Conservation (phyloP, 345 rosid species). For the Laguncularia racemosa region DNA sequence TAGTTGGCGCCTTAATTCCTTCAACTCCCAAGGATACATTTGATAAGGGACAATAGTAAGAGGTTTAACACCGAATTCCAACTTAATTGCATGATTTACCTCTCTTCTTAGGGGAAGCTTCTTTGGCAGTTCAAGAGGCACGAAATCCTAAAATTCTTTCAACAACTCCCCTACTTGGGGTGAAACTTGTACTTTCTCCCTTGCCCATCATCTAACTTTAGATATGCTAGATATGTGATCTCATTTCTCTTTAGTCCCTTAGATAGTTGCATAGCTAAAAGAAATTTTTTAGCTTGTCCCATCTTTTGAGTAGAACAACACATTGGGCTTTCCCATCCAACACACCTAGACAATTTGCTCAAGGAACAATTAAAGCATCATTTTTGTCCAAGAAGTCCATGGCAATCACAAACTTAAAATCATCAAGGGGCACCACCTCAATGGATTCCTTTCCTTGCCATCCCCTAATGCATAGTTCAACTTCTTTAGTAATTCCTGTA, state of each 20-base stretch:
- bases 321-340: too few species aligned
- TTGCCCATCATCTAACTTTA: background rate
- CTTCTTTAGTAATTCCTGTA: too few species aligned
- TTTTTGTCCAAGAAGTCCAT: background rate
- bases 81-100: too few species aligned
- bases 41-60: background rate
- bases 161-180: too few species aligned
- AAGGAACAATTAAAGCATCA: background rate
- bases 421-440: background rate
- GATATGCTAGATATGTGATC: background rate
- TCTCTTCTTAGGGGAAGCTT: too few species aligned
- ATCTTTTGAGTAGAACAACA: too few species aligned
- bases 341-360: background rate
- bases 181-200: rapidly evolving
- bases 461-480: too few species aligned
- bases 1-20: background rate
- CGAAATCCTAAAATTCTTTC: background rate
- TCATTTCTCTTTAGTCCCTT: background rate
- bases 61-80: too few species aligned
- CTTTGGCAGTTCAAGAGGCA: background rate
- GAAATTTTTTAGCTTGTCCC: background rate
- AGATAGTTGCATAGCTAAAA: background rate
- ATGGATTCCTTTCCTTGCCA: background rate
- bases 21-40: background rate
- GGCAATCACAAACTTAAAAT: background rate